These are phyloP conservation scores for Cryoendolithus antarcticus DNA, from an alignment of 2,329 filamentous ascomycete genomes.

Conservation along the genomic window DNA sequence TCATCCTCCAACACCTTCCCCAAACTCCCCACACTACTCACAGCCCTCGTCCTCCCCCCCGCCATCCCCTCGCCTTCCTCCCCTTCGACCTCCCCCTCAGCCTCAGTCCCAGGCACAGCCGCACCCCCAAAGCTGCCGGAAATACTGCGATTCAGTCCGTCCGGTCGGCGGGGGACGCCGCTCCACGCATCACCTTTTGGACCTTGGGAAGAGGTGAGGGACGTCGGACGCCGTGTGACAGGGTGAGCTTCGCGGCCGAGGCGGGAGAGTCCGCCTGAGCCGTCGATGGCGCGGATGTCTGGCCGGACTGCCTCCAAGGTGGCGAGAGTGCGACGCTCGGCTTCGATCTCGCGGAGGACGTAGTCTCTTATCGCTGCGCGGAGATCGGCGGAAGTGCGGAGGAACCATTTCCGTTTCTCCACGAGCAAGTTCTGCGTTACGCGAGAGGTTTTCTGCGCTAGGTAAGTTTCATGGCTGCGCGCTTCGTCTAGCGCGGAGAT, in stretches of 20 bases:
- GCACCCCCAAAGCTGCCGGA: slow-evolving; percentile 53
- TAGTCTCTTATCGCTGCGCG: slow-evolving; percentile 78
- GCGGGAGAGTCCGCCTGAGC: slow-evolving; percentile 76
- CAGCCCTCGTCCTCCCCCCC: slow-evolving; percentile 36
- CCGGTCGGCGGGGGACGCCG: slow-evolving; percentile 72
- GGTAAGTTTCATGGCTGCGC: slow-evolving; percentile 63
- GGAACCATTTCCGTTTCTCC: slow-evolving; percentile 85
- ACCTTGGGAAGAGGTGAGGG: slow-evolving; percentile 80
- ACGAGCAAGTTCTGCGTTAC: slow-evolving; percentile 81
- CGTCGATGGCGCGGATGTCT: slow-evolving; percentile 85
- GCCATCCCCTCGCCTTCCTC: slow-evolving; percentile 36
- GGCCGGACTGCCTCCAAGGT: slow-evolving; percentile 84
- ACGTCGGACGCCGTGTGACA: slow-evolving; percentile 55
- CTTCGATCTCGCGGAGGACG: slow-evolving; percentile 87
- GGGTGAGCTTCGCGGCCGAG: slow-evolving; percentile 84
- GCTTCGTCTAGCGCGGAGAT: slow-evolving; percentile 84
- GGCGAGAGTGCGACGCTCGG: slow-evolving; percentile 80
- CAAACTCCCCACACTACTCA: slow-evolving; percentile 40
- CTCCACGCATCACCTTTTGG: slow-evolving; percentile 98
- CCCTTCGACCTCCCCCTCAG: slow-evolving; percentile 42
- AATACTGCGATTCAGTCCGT: slow-evolving; percentile 65
- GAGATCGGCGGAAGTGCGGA: slow-evolving; percentile 72
- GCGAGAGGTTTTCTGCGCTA: slow-evolving; percentile 73
- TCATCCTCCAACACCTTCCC: slow-evolving; percentile 63
- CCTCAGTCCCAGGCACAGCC: slow-evolving; percentile 34